These are phyloP conservation scores for Vaccinium myrtillus DNA, from an alignment of 148 eudicot genomes.

Conservation along the genomic window DNA sequence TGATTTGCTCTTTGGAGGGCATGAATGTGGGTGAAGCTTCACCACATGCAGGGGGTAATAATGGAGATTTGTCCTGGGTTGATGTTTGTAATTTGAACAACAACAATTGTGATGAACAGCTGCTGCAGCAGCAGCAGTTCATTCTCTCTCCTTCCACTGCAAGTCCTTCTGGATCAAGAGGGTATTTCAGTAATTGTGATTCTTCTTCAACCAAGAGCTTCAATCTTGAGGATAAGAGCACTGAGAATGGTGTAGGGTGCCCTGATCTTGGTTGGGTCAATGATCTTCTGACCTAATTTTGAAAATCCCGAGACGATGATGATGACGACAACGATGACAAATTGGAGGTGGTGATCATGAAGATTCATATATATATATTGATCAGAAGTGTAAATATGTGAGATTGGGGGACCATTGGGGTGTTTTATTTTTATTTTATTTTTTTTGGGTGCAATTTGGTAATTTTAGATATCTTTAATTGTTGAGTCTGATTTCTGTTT, in stretches of 20 bases:
- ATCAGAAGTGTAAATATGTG: neutral
- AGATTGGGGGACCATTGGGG: neutral
- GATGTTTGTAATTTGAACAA: conserved; percentile 37
- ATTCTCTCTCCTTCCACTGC: conserved; percentile 42
- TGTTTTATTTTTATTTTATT: neutral
- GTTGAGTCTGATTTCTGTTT: neutral
- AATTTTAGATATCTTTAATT: neutral
- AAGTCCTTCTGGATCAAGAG: conserved; percentile 24
- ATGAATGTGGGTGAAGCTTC: conserved; percentile 35
- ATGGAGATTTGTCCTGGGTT: conserved; percentile 40
- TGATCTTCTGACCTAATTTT: conserved; percentile 54
- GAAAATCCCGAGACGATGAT: neutral
- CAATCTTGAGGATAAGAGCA: conserved; percentile 25
- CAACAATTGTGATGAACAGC: conserved; percentile 22
- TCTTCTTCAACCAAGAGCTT: conserved; percentile 23
- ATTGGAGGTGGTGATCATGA: neutral
- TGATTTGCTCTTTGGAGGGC: conserved; percentile 50
- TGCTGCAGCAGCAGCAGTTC: conserved; percentile 34
- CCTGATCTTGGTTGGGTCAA: conserved; percentile 92
- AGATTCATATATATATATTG: conserved; percentile 13
- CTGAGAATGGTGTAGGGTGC: conserved; percentile 30
- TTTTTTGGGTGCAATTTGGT: neutral
- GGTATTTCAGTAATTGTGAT: conserved; percentile 16
- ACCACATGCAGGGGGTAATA: neutral
- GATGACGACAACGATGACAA: conserved; percentile 13